Conservation (phyloP, 1,284 basidiomycete species). For the Cystobasidium slooffiae region DNA sequence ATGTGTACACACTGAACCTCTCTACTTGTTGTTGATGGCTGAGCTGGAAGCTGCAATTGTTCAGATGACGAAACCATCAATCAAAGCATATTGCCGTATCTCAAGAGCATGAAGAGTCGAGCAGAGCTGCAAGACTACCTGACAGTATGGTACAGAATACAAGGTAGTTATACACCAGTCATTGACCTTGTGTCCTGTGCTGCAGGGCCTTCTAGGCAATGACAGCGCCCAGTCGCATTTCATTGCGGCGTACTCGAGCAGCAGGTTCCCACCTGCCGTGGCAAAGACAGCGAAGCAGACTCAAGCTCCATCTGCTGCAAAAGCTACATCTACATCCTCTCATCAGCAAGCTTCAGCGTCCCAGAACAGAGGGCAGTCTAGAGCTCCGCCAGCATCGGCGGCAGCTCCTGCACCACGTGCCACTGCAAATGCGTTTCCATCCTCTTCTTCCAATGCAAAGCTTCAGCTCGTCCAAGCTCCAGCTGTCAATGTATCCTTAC, state of each 20-base stretch:
- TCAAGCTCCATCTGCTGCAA: background rate
- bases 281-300: background rate
- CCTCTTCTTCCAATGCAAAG: constrained; percentile 23
- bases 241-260: constrained; percentile 22
- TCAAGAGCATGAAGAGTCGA: constrained; percentile 34
- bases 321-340: background rate
- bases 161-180: background rate
- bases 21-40: background rate
- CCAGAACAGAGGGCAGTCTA: background rate
- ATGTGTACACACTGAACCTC: background rate
- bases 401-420: background rate
- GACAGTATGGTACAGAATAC: background rate
- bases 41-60: background rate
- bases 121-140: constrained; percentile 42
- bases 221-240: constrained; percentile 33
- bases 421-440: background rate
- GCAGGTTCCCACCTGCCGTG: constrained; percentile 24
- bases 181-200: background rate
- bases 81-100: constrained; percentile 27
- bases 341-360: background rate
- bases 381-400: constrained; percentile 4
- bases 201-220: constrained; percentile 38
- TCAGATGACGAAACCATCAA: constrained; percentile 39
- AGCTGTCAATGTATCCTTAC: constrained; percentile 2
- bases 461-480: constrained; percentile 23